phyloP scores from a whole-genome alignment of 805 yeast genomes.

The Spencermartinsiella europaea region DNA sequence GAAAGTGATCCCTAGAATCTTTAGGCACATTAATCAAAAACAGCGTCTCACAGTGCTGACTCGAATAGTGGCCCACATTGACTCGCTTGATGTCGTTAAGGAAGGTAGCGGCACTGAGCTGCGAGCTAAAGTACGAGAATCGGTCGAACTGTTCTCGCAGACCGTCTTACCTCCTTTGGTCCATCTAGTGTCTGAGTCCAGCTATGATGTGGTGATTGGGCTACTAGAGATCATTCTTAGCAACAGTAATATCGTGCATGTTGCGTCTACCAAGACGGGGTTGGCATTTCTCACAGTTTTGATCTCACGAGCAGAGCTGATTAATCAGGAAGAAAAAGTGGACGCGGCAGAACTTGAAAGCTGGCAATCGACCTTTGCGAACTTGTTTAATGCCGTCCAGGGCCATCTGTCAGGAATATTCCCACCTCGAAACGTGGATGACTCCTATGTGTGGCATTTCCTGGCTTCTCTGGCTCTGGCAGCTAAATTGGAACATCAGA shows the following conservation, averaged over 20 bases:
- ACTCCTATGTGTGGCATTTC: conserved; percentile 92
- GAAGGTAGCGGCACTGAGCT: conserved; percentile 64
- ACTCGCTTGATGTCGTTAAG: conserved; percentile 69
- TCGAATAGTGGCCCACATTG: conserved; percentile 72
- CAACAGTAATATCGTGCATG: conserved; percentile 57
- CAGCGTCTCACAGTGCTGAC: conserved; percentile 75
- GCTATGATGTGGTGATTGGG: conserved; percentile 72
- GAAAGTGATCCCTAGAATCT: conserved; percentile 82
- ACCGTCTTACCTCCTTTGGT: conserved; percentile 82
- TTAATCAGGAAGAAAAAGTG: conserved; percentile 71
- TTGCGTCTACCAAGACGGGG: conserved; percentile 65
- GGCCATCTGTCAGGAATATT: conserved; percentile 71
- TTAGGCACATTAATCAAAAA: conserved; percentile 71
- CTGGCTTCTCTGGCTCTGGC: conserved; percentile 90
- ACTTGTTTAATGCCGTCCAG: conserved; percentile 71
- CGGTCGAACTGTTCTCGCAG: conserved; percentile 71
- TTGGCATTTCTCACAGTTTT: conserved; percentile 83
- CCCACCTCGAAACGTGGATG: conserved; percentile 66
- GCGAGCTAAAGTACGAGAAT: conserved; percentile 50
- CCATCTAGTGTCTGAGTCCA: conserved; percentile 75
- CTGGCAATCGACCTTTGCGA: conserved; percentile 81
- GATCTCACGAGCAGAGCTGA: conserved; percentile 85
- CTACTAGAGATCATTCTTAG: conserved; percentile 64
- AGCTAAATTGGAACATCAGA: conserved; percentile 81
- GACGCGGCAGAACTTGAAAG: conserved; percentile 43